Base-by-base conservation (phyloP, 2,329 filamentous ascomycete genomes). In the Botrytis fabae region DNA sequence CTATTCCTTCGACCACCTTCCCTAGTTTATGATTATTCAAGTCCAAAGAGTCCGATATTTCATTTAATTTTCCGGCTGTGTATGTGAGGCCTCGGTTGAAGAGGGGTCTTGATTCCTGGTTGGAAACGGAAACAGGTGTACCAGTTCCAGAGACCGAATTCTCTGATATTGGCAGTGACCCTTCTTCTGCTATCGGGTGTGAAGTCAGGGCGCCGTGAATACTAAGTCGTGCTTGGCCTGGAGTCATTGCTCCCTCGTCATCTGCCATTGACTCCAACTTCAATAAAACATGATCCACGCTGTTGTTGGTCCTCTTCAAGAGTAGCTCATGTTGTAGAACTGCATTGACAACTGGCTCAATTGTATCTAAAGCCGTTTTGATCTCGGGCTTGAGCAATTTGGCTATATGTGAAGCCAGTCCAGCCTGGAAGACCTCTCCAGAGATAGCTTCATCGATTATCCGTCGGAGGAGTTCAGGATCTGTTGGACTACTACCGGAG, bases 281-380 rank as follows among this genome's bases (percentile, higher is more conserved):
- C 46, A 73, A 54, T 64, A 81, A 70, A 35, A 80, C 73, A 74
- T 79, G 74, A 60, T 80, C 80, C 70, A 81, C 77, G 61, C 79
- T 79, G 32, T 65, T 73, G 69, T 79, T 80, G 32, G 79, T 80
- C 72, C 80, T 79, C 71, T 79, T 72, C 57, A 80, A 71, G 14
- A 81, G 73, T 20, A 80, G 57, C 65, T 81, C 79, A 73, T 81
- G 80, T 5, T 75, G 72, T 63, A 80, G 80, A n/a, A 81, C 80
- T 5, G 79, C 77, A 74, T 81, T 79, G 25, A 81, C 79, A 40
- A 81, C 74, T 16, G 80, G 80, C 48, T 81, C 79, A 42, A 81
- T 77, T 2, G 79, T 81, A 71, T 81, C 80, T 16, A 81, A 73
- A 18, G 80, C 80, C 40, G 75, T 74, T 69, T 79, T 80, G 48